A percentile compares a stretch with the other conserved stretches of the same genome.
These are phyloP conservation scores for Backusella tarrabulga DNA, from an alignment of 192 early-diverging fungal species.

Conservation along the genomic window DNA sequence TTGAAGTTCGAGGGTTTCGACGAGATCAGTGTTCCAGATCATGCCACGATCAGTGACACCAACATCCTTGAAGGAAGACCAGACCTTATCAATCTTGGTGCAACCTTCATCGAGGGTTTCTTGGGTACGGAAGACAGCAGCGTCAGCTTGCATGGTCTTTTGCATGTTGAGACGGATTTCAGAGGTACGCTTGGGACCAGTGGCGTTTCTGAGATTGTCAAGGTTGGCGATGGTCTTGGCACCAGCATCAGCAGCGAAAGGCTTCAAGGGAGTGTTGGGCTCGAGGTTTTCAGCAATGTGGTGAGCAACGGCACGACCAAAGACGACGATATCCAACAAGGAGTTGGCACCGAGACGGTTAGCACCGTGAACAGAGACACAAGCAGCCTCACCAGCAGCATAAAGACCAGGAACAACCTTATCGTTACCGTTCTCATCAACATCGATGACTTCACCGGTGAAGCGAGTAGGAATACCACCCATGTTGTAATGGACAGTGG, in stretches of 20 bases:
- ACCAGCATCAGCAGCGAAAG: constrained; percentile 83
- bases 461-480: constrained; percentile 97
- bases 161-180: constrained; percentile 94
- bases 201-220: constrained; percentile 87
- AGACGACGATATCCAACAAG: constrained; percentile 96
- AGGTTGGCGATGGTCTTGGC: constrained; percentile 90
- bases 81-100: constrained; percentile 84
- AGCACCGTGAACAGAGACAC: constrained; percentile 98
- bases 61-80: constrained; percentile 74
- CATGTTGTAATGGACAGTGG: constrained; percentile 99
- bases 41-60: constrained; percentile 88
- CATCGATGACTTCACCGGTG: constrained; percentile 92
- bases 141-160: constrained; percentile 96
- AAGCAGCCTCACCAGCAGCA: constrained; percentile 97
- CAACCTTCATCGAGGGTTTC: constrained; percentile 81
- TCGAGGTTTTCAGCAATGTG: constrained; percentile 90
- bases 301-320: constrained; percentile 94
- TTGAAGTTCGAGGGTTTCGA: constrained; percentile 96
- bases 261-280: constrained; percentile 83
- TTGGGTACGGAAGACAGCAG: constrained; percentile 97
- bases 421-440: constrained; percentile 82
- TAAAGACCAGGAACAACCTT: constrained; percentile 95
- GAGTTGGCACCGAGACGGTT: constrained; percentile 99
- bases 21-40: constrained; percentile 98
- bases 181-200: constrained; percentile 79